Evolutionary conservation across 139 green algal species (phyloP).

Genomic region (Chlorella sp.): DNA sequence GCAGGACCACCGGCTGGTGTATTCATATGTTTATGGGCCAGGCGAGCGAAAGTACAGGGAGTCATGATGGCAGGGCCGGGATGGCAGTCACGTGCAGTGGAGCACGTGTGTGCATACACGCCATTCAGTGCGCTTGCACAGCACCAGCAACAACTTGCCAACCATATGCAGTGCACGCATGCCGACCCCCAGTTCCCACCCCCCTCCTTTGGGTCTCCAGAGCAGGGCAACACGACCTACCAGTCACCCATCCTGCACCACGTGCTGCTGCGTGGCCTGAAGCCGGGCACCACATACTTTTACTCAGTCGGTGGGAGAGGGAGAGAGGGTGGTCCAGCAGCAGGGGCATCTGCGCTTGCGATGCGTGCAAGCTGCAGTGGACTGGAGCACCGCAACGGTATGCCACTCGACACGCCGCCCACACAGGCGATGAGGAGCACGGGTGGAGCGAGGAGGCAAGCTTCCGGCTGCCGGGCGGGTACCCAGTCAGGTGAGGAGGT

Average conservation of each 20-base stretch:
- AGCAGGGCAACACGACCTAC: not conserved
- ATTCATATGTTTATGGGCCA: not conserved
- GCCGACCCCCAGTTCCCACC: not conserved
- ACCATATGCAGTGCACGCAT: not conserved
- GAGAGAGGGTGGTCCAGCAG: not conserved
- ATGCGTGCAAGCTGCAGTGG: no score
- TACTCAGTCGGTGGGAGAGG: not conserved
- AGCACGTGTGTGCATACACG: no score
- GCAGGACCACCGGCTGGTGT: not conserved
- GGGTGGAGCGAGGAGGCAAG: not conserved
- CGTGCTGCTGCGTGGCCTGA: not conserved
- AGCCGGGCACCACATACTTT: not conserved
- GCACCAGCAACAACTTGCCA: no score
- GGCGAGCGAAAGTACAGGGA: no score
- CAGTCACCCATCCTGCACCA: slow-evolving; percentile 20
- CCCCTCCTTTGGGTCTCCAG: not conserved
- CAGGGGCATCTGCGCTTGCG: no score
- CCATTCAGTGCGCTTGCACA: no score
- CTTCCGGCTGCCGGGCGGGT: not conserved
- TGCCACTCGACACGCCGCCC: no score
- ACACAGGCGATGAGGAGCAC: not conserved
- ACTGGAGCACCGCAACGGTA: no score
- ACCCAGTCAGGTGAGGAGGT: no score
- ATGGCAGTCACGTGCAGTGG: no score
- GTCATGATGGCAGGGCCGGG: no score